Conservation (phyloP, 257 asterid genomes). For the Linderniella brevidens region DNA sequence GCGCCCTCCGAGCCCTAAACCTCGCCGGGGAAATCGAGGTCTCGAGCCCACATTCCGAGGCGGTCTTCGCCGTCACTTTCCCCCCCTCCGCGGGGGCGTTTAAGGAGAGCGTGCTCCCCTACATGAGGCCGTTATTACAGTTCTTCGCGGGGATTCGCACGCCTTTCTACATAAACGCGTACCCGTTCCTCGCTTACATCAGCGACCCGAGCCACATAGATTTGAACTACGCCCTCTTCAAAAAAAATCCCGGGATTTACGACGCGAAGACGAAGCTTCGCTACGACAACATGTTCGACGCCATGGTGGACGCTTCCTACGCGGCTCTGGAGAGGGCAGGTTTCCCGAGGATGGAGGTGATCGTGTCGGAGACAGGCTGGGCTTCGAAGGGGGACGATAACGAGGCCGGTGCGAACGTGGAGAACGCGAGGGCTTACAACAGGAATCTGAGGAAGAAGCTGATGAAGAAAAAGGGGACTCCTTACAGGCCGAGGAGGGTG, state of each 20-base stretch:
- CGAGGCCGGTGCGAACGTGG: slow-evolving; percentile 43
- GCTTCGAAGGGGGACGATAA: slow-evolving; percentile 43
- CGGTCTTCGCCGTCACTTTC: slow-evolving; percentile 34
- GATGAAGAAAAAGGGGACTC: slow-evolving; percentile 49
- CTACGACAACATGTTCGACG: slow-evolving; percentile 63
- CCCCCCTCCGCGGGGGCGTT: slow-evolving; percentile 63
- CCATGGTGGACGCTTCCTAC: slow-evolving; percentile 49
- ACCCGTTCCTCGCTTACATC: slow-evolving; percentile 53
- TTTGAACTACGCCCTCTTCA: slow-evolving; percentile 37
- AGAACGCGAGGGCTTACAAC: slow-evolving; percentile 43
- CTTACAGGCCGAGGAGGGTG: slow-evolving; percentile 32
- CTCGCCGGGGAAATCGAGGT: slow-evolving; percentile 30
- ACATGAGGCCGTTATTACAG: slow-evolving; percentile 42
- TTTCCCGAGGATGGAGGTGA: slow-evolving; percentile 35
- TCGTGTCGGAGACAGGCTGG: slow-evolving; percentile 73
- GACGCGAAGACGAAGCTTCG: slow-evolving; percentile 40
- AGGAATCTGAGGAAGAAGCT: slow-evolving; percentile 28
- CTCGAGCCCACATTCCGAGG: slow-evolving; percentile 67
- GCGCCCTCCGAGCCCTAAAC: slow-evolving; percentile 24
- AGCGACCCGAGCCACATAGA: slow-evolving; percentile 47
- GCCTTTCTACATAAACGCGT: slow-evolving; percentile 61
- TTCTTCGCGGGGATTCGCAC: slow-evolving; percentile 39
- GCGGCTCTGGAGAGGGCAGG: slow-evolving; percentile 52
- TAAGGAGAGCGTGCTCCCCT: slow-evolving; percentile 49
- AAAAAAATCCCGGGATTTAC: slow-evolving; percentile 24